phyloP scores from a whole-genome alignment of 1,284 basidiomycete genomes.

The Puccinia hordei region DNA sequence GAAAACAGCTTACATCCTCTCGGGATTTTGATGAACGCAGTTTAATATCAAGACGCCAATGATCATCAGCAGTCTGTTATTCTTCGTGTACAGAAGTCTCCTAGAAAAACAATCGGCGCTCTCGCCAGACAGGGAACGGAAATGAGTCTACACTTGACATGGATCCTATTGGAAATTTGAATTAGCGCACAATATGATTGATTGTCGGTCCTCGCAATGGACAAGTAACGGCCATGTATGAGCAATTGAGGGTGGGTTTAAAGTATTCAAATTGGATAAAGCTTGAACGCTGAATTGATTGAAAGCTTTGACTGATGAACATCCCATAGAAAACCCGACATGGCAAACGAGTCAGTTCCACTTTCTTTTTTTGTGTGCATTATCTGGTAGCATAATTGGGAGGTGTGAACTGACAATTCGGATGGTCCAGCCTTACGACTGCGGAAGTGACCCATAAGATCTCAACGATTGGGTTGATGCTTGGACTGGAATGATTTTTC shows the following conservation, averaged over 20 bases:
- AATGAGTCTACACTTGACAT: no score
- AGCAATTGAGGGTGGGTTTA: not conserved
- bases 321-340: not conserved
- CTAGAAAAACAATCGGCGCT: not conserved
- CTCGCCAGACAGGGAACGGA: no score
- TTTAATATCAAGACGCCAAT: constrained; percentile 16
- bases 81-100: constrained; percentile 20
- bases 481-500: not conserved
- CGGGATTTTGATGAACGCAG: constrained; percentile 1
- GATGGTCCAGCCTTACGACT: constrained; percentile 11
- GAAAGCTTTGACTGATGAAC: not conserved
- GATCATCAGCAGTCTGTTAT: constrained; percentile 5
- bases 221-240: constrained; percentile 19
- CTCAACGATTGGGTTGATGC: constrained; percentile 11
- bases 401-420: not conserved
- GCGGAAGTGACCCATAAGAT: constrained; percentile 24
- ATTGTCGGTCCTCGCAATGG: constrained; percentile 14
- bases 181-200: constrained; percentile 13
- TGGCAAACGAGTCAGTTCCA: no score
- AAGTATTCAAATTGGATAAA: constrained; percentile 17
- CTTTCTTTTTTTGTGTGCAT: not conserved
- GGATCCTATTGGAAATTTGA: no score
- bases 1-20: constrained; percentile 5
- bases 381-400: no score
- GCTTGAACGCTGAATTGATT: constrained; percentile 32